Base-by-base conservation (phyloP, 2,329 filamentous ascomycete species). In the Aureobasidium subglaciale region DNA sequence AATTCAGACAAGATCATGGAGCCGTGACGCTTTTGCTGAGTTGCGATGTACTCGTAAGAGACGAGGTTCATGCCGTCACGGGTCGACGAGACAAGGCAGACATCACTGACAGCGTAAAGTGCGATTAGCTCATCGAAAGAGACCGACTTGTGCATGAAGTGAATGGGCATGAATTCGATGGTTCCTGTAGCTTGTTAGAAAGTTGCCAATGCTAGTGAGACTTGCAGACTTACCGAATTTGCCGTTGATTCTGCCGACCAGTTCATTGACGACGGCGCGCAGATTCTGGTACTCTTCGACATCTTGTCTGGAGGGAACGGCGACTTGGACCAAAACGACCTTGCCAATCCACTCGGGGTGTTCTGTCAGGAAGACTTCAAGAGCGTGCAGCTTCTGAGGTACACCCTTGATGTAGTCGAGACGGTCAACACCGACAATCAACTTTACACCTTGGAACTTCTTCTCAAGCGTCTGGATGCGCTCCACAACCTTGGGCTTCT, bases 361-460 rank as follows among this genome's bases (percentile, higher is more conserved):
- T 66, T 97, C 92, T 0, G 90, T 95, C 29, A 99, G 77, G 76
- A 99, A 97, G 4, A 97, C 90, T 71, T 99, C 93, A 38, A 97
- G 82, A 2, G 93, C 92, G 67, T 97, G 93, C 9, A 99, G 78
- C 71, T 99, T 99, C 72, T 99, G 93, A 0, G 93, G 93, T 9
- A 99, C 91, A 60, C 93, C 93, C 75, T 97, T 97, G 82, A 97
- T 97, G 73, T 99, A 97, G 72, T 99, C 93, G 49, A 97, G 81
- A 48, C 93, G 88, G 70, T 99, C 93, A 50, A 97, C 93, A 60
- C 93, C 92, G 34, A 97, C 92, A 64, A 99, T 95, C 61, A 97
- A 81, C 75, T 96, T 96, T 64, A 96, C 89, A 43, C 91, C 92
- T 62, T 95, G 87, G 67, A 97, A 99, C 72, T 96, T 96, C 67